Conservation (phyloP, 306 rosid genomes). For the Glycine tomentella region DNA sequence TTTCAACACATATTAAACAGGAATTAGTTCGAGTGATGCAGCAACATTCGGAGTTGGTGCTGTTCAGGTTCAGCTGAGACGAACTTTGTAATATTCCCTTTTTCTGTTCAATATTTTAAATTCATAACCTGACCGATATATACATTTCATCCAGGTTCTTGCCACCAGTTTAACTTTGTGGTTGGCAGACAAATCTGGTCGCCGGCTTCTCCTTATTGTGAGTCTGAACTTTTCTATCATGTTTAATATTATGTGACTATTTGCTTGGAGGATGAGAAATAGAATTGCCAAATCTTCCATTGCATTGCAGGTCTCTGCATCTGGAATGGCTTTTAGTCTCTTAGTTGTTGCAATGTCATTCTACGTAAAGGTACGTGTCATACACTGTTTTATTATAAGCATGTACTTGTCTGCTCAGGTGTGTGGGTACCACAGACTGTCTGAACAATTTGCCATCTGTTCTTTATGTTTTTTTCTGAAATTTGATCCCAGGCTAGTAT, state of each 20-base stretch:
- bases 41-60: conserved; percentile 94
- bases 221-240: conserved; percentile 47
- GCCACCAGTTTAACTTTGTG: conserved; percentile 86
- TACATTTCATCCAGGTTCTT: conserved; percentile 67
- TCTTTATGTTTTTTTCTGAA: conserved; percentile 27
- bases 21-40: conserved; percentile 71
- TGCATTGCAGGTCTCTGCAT: conserved; percentile 79
- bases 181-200: conserved; percentile 89
- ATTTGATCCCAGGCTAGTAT: conserved; percentile 59
- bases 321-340: conserved; percentile 82
- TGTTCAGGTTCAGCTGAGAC: conserved; percentile 73
- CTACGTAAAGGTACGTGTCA: conserved; percentile 66
- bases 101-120: conserved; percentile 41
- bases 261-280: conserved; percentile 32
- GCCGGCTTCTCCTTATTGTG: conserved; percentile 92
- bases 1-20: conserved; percentile 54
- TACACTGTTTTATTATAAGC: conserved; percentile 9
- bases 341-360: conserved; percentile 75
- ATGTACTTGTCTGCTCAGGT: not conserved
- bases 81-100: conserved; percentile 41
- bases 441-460: conserved; percentile 14
- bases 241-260: conserved; percentile 32
- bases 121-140: conserved; percentile 41
- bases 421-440: not conserved
- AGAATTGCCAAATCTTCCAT: conserved; percentile 37